These are phyloP conservation scores for Ophiostoma perfectum DNA, from an alignment of 2,329 filamentous ascomycete genomes.

Conservation along the genomic window DNA sequence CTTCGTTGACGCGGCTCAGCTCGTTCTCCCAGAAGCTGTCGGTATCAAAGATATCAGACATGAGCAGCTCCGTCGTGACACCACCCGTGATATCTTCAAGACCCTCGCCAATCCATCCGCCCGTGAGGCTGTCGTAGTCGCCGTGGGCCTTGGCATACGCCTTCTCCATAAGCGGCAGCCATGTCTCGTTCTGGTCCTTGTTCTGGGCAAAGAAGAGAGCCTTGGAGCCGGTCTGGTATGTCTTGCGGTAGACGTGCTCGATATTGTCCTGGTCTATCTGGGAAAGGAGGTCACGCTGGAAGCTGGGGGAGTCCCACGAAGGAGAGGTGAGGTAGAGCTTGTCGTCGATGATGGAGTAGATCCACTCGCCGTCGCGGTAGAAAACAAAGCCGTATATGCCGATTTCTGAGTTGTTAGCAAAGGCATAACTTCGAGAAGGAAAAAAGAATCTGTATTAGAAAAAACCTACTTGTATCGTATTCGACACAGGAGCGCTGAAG, in stretches of 20 bases:
- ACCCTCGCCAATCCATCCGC: slow-evolving; percentile 60
- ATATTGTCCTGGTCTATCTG: slow-evolving; percentile 69
- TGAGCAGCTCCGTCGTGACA: slow-evolving; percentile 60
- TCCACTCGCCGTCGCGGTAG: slow-evolving; percentile 71
- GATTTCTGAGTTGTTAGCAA: slow-evolving; percentile 19
- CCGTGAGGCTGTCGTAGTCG: slow-evolving; percentile 69
- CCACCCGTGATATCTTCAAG: slow-evolving; percentile 59
- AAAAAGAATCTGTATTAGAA: neutral
- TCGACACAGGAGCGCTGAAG: slow-evolving; percentile 72
- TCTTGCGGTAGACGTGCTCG: slow-evolving; percentile 57
- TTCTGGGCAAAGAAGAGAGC: slow-evolving; percentile 74
- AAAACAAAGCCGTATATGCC: slow-evolving; percentile 10
- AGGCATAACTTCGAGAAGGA: neutral
- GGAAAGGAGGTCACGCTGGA: slow-evolving; percentile 68
- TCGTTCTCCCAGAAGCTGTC: slow-evolving; percentile 75
- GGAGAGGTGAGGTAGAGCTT: slow-evolving; percentile 80
- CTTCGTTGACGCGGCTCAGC: slow-evolving; percentile 69
- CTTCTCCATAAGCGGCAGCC: slow-evolving; percentile 74
- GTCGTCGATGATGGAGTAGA: slow-evolving; percentile 85
- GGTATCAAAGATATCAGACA: slow-evolving; percentile 66
- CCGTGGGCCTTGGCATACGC: slow-evolving; percentile 77
- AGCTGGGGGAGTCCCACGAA: slow-evolving; percentile 72
- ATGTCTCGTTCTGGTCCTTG: slow-evolving; percentile 69
- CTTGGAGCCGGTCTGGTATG: slow-evolving; percentile 67
- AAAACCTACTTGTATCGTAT: slow-evolving; percentile 53